Percentiles rank a stretch among this genome's conserved stretches.
Conservation (phyloP, 2,329 filamentous ascomycete species). For the Diaporthe sp. region DNA sequence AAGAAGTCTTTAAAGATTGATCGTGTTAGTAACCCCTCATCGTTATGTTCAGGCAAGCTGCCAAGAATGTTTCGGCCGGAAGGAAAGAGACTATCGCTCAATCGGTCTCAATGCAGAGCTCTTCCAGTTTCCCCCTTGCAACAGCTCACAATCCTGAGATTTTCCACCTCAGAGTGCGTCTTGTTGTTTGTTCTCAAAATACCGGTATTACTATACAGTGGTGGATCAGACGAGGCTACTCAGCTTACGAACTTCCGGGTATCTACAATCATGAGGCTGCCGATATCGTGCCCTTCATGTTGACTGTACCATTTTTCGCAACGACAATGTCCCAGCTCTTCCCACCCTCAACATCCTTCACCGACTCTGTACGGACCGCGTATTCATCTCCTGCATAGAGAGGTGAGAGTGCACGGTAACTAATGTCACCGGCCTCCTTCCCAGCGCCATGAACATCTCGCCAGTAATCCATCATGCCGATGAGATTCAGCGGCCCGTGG, state of each 20-base stretch:
- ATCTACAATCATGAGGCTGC: not conserved
- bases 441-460: conserved; percentile 61
- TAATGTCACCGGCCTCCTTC: conserved; percentile 59
- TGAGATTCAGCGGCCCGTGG: conserved; percentile 84
- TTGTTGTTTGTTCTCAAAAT: not conserved
- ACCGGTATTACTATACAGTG: too few relatives aligned
- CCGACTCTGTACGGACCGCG: conserved; percentile 68
- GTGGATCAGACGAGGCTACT: not conserved
- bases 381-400: conserved; percentile 78
- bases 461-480: conserved; percentile 79
- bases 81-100: not conserved
- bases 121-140: too few relatives aligned
- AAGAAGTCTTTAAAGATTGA: not conserved
- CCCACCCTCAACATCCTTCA: conserved; percentile 50
- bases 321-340: conserved; percentile 61
- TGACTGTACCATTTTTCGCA: conserved; percentile 54
- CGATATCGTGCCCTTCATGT: conserved; percentile 53
- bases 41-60: not conserved
- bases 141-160: too few relatives aligned
- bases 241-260: too few relatives aligned
- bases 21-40: too few relatives aligned
- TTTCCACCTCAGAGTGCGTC: not conserved
- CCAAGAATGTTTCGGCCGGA: not conserved
- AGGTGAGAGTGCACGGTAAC: conserved; percentile 78
- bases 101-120: too few relatives aligned